Conservation (phyloP, 306 rosid species). For the Macrotyloma uniflorum region DNA sequence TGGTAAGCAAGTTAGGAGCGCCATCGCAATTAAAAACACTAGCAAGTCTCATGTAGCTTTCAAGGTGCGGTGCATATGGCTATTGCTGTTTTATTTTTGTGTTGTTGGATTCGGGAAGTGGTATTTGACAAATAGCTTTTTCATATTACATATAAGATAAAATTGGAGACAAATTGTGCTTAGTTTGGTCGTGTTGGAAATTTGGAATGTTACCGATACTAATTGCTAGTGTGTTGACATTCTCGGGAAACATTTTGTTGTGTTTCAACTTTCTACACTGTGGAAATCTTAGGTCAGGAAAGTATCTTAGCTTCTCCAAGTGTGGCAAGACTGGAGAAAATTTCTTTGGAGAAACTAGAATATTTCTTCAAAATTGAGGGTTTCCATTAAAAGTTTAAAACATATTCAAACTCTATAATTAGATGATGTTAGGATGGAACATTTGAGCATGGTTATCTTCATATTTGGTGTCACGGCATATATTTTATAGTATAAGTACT, state of each 20-base stretch:
- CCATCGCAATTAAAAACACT: conserved; percentile 78
- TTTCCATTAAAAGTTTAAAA: neutral
- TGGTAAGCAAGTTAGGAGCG: conserved; percentile 89
- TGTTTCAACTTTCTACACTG: neutral
- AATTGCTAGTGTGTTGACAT: conserved; percentile 15
- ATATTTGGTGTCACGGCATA: conserved; percentile 6
- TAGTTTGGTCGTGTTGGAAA: neutral
- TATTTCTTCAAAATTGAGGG: neutral
- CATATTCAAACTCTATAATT: conserved; percentile 12
- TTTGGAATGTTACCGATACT: neutral
- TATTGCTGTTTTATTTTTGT: conserved; percentile 7
- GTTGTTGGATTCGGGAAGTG: neutral
- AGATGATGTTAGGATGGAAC: neutral
- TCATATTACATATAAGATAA: neutral
- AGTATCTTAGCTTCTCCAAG: neutral
- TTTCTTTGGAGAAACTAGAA: neutral
- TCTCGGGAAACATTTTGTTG: neutral
- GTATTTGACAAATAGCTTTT: conserved; percentile 4
- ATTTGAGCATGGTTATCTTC: conserved; percentile 8
- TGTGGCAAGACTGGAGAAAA: conserved; percentile 2
- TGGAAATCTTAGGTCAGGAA: neutral
- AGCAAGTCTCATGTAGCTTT: conserved; percentile 83
- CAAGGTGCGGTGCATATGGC: conserved; percentile 61
- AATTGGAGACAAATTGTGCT: neutral
- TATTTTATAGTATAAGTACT: conserved; percentile 2